Base-by-base conservation (phyloP, 225 moss, liverwort and hornwort species). In the Marchantia paleacea region DNA sequence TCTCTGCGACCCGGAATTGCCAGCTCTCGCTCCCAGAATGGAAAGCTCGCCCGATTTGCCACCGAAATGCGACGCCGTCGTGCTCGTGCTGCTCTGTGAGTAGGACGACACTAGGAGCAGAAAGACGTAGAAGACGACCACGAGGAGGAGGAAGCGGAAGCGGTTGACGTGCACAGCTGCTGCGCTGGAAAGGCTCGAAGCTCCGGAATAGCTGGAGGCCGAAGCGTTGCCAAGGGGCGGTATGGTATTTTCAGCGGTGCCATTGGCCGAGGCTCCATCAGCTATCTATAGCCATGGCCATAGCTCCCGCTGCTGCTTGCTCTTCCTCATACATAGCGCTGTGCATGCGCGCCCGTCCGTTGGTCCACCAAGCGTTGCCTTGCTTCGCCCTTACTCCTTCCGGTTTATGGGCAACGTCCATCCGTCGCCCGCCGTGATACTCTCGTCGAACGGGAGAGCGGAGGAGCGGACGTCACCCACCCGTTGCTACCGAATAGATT, bases 291-390 rank as follows among this genome's bases (percentile, higher is more conserved):
- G 30, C 68, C 57, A 30, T 8, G 25, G 30, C 1, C 10, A 7
- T 30, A 2, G 68, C 29, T 31, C 15, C 31, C 28, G 25, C 66
- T 66, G n/a, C n/a, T n/a, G n/a, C n/a, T n/a, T n/a, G 39, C 39
- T 39, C 39, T 39, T 39, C 39, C 39, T 2, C 39, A 68, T 68
- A 12, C 68, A 31, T 68, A 3, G 30, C 68, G 10, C 28, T 0
- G 11, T 28, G 60, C 19, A 16, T 22, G 60, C 19, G 0, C 22
- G 60, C 65, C 22, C 6, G 20, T 15, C 28, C 68, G 13, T 68
- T 68, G 68, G 68, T 68, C 12, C 30, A 14, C 68, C 68, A 68
- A 68, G 31, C 68, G 68, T 68, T 68, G 68, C 68, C 68, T 31
- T 68, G 12, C 11, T 31, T 68, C 68, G 10, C 11, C 3, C 13